phyloP scores from a whole-genome alignment of 306 rosid species.

The Albizia julibrissin region DNA sequence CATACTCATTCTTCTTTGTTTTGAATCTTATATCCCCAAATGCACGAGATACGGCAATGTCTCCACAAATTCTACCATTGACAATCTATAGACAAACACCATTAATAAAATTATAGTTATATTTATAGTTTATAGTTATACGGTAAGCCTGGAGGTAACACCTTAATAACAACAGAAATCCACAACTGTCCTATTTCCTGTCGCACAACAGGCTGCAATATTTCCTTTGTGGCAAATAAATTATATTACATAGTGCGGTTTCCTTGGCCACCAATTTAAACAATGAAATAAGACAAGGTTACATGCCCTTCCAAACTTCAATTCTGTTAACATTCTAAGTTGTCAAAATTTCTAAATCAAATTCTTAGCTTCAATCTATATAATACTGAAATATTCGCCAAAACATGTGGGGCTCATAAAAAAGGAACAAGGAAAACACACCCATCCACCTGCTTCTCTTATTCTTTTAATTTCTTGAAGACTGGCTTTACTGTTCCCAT shows the following conservation, averaged over 20 bases:
- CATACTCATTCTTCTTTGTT: conserved; percentile 88
- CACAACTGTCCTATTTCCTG: conserved; percentile 19
- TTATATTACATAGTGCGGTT: conserved; percentile 1
- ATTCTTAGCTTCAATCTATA: conserved; percentile 14
- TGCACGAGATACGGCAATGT: conserved; percentile 96
- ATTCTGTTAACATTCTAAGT: conserved; percentile 24
- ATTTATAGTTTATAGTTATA: not conserved
- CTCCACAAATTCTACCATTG: conserved; percentile 97
- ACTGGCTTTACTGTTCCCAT: conserved; percentile 77
- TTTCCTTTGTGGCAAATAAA: not conserved
- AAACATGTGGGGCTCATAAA: conserved; percentile 4
- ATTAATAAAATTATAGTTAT: not conserved
- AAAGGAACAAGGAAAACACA: conserved; percentile 76
- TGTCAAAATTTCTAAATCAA: conserved; percentile 13
- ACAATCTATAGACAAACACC: conserved; percentile 47
- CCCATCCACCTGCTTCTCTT: conserved; percentile 99
- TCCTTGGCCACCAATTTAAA: conserved; percentile 11
- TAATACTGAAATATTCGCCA: not conserved
- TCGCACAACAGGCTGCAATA: conserved; percentile 3
- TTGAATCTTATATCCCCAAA: conserved; percentile 94
- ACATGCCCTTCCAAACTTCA: not conserved
- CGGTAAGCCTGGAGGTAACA: not conserved
- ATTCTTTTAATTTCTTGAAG: conserved; percentile 92
- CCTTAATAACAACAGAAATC: conserved; percentile 14
- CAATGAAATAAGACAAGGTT: conserved; percentile 9